Base-by-base conservation (phyloP, 108 stramenopile genomes). In the Cyclostephanos invisitatus region DNA sequence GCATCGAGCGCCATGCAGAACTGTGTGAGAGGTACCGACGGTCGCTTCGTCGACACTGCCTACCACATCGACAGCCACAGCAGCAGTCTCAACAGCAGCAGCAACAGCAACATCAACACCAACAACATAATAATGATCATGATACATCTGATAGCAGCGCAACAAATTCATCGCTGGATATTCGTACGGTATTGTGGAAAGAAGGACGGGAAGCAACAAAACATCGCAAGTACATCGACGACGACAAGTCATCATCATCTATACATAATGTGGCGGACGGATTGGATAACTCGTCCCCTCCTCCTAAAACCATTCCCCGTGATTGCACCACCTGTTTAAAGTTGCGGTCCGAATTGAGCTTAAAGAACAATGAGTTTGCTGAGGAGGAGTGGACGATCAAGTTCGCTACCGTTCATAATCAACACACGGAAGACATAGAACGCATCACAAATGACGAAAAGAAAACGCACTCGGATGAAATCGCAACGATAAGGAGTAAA, bases 151-250 rank as follows among this genome's bases (percentile, higher is more conserved):
- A 36, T 20, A 61, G 36, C 36, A 38, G 35, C 37, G 36, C 5
- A 2, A 36, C 28, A 9, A 36, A 8, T 42, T 42, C 38, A 36
- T 36, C 40, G 36, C 18, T 44, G n/a, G 60, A 61, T 2, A 42
- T 42, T n/a, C 17, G 37, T 5, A 61, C 40, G 29, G 60, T 44
- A 1, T 44, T 61, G 20, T 61, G 60, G 60, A n/a, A 22, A 37
- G 60, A 42, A 20, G 60, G 36, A n/a, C 40, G n/a, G 60, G 36
- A 18, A 5, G 17, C 18, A 18, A 15, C 60, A 21, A 38, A 18
- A 61, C 40, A 18, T 25, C 53, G 8, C 24, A 9, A 54, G 53
- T 2, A 27, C 53, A 20, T 21, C 9, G 8, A 15, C 5, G 51
- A 24, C n/a, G 6, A 53, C 7, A 0, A 18, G 17, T 1, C 1